A percentile compares a stretch with the other conserved stretches of the same genome.
Conservation (phyloP, 164 flowering plant species). For the Nymphaea colorata region DNA sequence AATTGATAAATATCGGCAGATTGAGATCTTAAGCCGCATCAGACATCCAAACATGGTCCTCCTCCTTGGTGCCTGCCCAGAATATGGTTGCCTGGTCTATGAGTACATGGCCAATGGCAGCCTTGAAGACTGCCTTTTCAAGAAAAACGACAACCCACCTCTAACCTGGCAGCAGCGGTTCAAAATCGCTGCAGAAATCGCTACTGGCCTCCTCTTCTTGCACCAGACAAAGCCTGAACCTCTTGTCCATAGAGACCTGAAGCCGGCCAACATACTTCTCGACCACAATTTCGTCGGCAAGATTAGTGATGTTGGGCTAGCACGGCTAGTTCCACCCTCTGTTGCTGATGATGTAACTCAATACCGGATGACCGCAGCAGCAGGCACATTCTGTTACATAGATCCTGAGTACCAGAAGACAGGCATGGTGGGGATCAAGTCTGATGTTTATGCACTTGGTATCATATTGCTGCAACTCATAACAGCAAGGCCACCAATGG, state of each 20-base stretch:
- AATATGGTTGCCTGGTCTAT: constrained; percentile 32
- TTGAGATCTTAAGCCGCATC: constrained; percentile 45
- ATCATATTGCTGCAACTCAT: constrained; percentile 47
- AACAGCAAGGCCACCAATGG: constrained; percentile 57
- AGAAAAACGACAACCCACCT: constrained; percentile 28
- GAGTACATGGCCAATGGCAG: constrained; percentile 62
- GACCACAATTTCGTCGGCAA: constrained; percentile 59
- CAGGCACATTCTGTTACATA: constrained; percentile 67
- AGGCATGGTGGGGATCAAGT: constrained; percentile 65
- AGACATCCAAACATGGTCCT: constrained; percentile 49
- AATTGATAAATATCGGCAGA: constrained; percentile 12
- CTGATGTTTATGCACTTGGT: constrained; percentile 58
- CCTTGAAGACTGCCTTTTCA: constrained; percentile 46
- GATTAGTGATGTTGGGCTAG: constrained; percentile 57
- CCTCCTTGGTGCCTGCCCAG: constrained; percentile 46
- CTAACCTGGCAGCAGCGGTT: constrained; percentile 52
- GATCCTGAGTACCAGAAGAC: constrained; percentile 75
- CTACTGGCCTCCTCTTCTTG: constrained; percentile 46
- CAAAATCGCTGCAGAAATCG: constrained; percentile 53
- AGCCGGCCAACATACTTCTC: constrained; percentile 56
- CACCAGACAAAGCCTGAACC: constrained; percentile 76
- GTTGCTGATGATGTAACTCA: constrained; percentile 51
- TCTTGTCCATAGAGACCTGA: constrained; percentile 57
- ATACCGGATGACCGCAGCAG: constrained; percentile 62
- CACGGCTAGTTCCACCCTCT: constrained; percentile 56